These are phyloP conservation scores for Phytophthora pisi DNA, from an alignment of 352 stramenopile species.

Conservation along the genomic window DNA sequence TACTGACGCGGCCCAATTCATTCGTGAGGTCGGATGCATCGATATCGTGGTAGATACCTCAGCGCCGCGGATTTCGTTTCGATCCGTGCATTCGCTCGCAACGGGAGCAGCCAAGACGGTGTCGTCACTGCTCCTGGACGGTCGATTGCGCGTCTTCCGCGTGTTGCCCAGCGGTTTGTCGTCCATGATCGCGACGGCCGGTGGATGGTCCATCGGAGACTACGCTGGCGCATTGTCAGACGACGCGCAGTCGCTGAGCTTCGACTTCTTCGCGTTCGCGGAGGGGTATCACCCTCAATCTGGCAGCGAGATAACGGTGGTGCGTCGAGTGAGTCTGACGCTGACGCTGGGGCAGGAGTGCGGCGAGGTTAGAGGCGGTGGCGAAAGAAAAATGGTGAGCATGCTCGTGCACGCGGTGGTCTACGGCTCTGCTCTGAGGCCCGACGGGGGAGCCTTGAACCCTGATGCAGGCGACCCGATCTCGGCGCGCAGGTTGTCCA, in stretches of 20 bases:
- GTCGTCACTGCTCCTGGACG: neutral
- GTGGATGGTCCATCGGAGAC: conserved; percentile 2
- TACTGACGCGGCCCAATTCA: neutral
- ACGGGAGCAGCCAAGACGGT: neutral
- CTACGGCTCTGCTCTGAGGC: neutral
- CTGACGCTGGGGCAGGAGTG: neutral
- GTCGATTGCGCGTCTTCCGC: neutral
- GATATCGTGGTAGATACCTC: neutral
- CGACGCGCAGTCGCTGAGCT: neutral
- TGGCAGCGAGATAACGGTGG: neutral
- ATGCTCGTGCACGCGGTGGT: neutral
- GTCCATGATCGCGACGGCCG: conserved; percentile 1
- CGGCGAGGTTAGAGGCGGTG: neutral
- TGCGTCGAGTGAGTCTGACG: neutral
- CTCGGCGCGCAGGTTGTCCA: neutral
- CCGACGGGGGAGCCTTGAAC: neutral
- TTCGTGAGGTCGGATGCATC: neutral
- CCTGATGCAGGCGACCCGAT: neutral
- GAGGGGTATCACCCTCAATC: neutral
- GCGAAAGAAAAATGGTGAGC: neutral
- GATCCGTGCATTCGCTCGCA: neutral
- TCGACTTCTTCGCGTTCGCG: neutral
- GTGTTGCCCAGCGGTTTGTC: neutral
- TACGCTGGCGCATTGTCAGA: neutral
- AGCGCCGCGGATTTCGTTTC: neutral